These are phyloP conservation scores for Neltuma alba DNA, from an alignment of 306 rosid genomes.

Conservation along the genomic window DNA sequence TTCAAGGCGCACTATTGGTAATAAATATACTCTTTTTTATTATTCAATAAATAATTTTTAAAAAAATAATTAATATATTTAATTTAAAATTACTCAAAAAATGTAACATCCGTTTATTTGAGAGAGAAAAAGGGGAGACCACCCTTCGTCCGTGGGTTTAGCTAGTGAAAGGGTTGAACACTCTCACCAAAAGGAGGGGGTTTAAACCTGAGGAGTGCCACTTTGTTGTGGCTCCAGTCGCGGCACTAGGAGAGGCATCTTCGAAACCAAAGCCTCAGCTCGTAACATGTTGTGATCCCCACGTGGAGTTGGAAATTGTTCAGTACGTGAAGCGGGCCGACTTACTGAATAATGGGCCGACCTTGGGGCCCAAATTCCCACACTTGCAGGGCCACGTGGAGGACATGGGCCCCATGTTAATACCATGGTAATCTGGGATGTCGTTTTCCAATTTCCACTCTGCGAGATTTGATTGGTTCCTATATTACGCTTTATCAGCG, in stretches of 20 bases:
- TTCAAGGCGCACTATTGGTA: too few relatives aligned
- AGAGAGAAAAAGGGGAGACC: not conserved
- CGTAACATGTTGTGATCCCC: too few relatives aligned
- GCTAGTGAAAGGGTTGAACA: too few relatives aligned
- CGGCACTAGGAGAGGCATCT: too few relatives aligned
- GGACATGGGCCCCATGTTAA: not conserved
- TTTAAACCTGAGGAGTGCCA: too few relatives aligned
- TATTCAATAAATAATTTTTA: not conserved
- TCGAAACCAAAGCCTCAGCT: too few relatives aligned
- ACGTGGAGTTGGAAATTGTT: too few relatives aligned
- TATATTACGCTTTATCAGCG: not conserved
- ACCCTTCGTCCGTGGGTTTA: too few relatives aligned
- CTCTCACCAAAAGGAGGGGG: too few relatives aligned
- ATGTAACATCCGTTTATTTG: not conserved
- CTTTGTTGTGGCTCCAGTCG: too few relatives aligned
- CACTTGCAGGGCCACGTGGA: not conserved
- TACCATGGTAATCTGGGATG: not conserved
- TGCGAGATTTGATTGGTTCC: not conserved
- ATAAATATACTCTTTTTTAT: not conserved
- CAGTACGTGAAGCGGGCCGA: not conserved
- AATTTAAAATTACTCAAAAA: not conserved
- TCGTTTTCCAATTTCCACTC: not conserved
- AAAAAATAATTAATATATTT: not conserved
- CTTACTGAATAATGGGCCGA: conserved; percentile 3
- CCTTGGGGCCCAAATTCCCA: not conserved